These are phyloP conservation scores for Aspergillus vadensis DNA, from an alignment of 2,329 filamentous ascomycete genomes.

Conservation along the genomic window DNA sequence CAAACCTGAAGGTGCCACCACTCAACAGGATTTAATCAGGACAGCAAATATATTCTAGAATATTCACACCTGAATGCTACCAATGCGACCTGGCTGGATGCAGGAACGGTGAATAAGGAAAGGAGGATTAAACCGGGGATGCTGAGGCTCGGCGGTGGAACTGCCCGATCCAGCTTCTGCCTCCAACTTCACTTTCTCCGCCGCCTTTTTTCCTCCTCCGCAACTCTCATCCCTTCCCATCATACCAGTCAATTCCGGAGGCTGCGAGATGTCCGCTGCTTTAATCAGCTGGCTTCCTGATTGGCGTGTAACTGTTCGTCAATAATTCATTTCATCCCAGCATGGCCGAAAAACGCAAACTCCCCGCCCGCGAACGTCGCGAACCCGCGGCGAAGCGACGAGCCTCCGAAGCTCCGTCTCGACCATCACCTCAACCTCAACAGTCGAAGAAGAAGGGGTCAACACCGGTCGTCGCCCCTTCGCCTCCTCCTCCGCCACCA, in stretches of 20 bases:
- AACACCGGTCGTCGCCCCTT: slow-evolving; percentile 27
- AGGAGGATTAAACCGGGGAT: background rate
- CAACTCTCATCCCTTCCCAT: slow-evolving; percentile 4
- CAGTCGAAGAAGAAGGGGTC: slow-evolving; percentile 39
- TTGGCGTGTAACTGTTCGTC: background rate
- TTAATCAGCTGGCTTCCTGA: background rate
- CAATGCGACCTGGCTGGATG: background rate
- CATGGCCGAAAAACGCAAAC: slow-evolving; percentile 49
- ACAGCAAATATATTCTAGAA: background rate
- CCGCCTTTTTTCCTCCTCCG: slow-evolving; percentile 17
- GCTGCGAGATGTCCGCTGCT: slow-evolving; percentile 14
- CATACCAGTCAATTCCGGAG: background rate
- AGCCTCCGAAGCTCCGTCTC: slow-evolving; percentile 41
- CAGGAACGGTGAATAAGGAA: background rate
- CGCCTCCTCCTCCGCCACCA: slow-evolving; percentile 33
- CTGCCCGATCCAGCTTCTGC: background rate
- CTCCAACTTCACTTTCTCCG: slow-evolving; percentile 1
- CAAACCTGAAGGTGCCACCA: background rate
- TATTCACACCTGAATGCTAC: background rate
- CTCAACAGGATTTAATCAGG: background rate
- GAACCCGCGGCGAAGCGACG: slow-evolving; percentile 48
- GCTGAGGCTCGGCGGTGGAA: slow-evolving; percentile 1
- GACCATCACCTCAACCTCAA: slow-evolving; percentile 31
- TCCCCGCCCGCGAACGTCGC: slow-evolving; percentile 46
- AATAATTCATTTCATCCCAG: background rate